phyloP scores from a whole-genome alignment of 371 early-diverging fungal species.

The Mucor racemosus region DNA sequence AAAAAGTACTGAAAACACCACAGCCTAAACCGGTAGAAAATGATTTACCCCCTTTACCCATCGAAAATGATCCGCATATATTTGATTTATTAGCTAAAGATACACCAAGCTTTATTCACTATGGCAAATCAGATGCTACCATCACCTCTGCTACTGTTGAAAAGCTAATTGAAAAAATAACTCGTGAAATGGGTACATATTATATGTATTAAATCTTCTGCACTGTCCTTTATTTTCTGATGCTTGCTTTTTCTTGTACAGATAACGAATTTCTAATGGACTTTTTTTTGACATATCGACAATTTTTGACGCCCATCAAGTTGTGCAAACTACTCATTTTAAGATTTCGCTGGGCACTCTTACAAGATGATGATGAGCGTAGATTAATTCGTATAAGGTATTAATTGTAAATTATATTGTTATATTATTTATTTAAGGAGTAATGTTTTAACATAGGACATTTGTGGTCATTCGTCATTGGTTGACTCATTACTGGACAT shows the following conservation, averaged over 20 bases:
- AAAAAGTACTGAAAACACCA: neutral
- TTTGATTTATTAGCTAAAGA: constrained; percentile 43
- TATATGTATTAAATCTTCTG: neutral
- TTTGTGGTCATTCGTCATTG: constrained; percentile 59
- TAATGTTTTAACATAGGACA: constrained; percentile 30
- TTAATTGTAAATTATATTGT: neutral
- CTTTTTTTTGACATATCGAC: constrained; percentile 56
- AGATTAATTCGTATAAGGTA: constrained; percentile 54
- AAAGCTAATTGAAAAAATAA: constrained; percentile 66
- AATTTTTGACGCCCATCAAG: constrained; percentile 48
- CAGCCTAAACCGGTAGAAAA: neutral
- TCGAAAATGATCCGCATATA: constrained; percentile 52
- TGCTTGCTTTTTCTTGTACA: constrained; percentile 14
- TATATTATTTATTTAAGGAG: neutral
- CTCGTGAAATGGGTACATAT: constrained; percentile 59
- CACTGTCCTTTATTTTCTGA: too few species aligned
- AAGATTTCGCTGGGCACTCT: constrained; percentile 56
- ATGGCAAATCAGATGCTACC: constrained; percentile 38
- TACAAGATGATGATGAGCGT: constrained; percentile 46
- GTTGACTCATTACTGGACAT: constrained; percentile 53
- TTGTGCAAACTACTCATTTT: constrained; percentile 52
- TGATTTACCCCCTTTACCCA: constrained; percentile 34
- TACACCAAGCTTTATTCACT: constrained; percentile 38
- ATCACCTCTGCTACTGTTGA: constrained; percentile 60
- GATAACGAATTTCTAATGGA: constrained; percentile 52